A percentile compares a stretch with the other conserved stretches of the same genome.
phyloP scores from a whole-genome alignment of 148 eudicot genomes.

The Gaultheria prostrata region DNA sequence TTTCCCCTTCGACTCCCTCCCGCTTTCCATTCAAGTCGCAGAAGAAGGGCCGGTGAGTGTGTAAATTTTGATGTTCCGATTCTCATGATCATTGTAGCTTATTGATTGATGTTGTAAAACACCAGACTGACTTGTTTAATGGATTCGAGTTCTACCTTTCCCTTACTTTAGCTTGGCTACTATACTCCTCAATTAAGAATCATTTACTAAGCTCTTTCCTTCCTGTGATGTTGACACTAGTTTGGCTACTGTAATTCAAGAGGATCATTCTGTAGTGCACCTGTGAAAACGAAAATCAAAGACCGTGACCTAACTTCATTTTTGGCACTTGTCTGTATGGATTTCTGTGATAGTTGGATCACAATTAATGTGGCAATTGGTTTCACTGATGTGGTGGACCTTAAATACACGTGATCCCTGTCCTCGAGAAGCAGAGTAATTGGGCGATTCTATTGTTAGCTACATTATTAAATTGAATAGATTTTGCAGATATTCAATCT shows the following conservation, averaged over 20 bases:
- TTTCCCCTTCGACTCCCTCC: slow-evolving; percentile 63
- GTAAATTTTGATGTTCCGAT: not conserved
- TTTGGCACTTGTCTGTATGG: not conserved
- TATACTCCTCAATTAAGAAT: not conserved
- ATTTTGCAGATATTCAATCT: not conserved
- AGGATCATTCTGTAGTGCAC: slow-evolving; percentile 2
- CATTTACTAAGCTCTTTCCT: not conserved
- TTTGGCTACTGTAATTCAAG: not conserved
- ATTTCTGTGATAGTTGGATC: not conserved
- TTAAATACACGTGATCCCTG: not conserved
- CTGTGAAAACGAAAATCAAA: not conserved
- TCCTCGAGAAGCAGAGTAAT: not conserved
- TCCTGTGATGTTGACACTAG: not conserved
- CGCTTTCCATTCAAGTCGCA: slow-evolving; percentile 52
- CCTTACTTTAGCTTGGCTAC: not conserved
- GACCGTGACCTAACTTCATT: not conserved
- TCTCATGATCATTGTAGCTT: slow-evolving; percentile 14
- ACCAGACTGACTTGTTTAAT: slow-evolving; percentile 9
- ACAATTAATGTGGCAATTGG: not conserved
- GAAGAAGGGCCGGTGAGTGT: slow-evolving; percentile 70
- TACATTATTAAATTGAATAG: not conserved
- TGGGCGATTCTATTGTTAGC: not conserved
- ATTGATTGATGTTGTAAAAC: slow-evolving; percentile 13
- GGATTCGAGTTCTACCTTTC: slow-evolving; percentile 7
- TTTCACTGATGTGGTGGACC: not conserved